A percentile compares a stretch with the other conserved stretches of the same genome.
Conservation (phyloP, 225 moss, liverwort and hornwort genomes). For the Asterella californica region DNA sequence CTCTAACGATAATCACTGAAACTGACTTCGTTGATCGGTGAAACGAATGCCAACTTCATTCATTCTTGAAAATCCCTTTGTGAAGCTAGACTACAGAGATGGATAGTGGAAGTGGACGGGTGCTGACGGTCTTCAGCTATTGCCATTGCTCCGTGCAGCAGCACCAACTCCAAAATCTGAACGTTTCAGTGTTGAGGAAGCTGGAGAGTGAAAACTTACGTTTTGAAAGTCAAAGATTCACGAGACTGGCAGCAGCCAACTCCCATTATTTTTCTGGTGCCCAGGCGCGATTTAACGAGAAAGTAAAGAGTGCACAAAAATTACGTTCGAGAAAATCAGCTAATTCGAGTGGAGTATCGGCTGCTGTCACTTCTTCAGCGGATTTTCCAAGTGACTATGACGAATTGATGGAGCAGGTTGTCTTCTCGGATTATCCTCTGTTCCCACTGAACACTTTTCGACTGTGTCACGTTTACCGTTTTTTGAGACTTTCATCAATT, state of each 20-base stretch:
- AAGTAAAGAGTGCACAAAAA: not conserved
- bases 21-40: not conserved
- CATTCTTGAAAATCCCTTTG: not conserved
- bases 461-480: not conserved
- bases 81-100: not conserved
- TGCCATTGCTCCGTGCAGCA: not conserved
- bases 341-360: not conserved
- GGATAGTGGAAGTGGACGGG: not conserved
- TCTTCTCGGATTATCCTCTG: not conserved
- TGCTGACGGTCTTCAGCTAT: not conserved
- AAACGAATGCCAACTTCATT: not conserved
- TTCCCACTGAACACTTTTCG: not conserved
- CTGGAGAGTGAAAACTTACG: no score
- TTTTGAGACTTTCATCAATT: not conserved
- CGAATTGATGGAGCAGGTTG: slow-evolving; percentile 44
- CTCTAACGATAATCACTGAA: not conserved
- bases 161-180: not conserved
- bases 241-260: not conserved
- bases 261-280: not conserved
- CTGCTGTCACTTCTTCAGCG: slow-evolving; percentile 15
- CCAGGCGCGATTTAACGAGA: not conserved
- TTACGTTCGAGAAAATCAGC: not conserved
- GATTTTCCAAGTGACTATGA: slow-evolving; percentile 45
- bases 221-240: not conserved
- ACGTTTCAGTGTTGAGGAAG: not conserved